phyloP scores from a whole-genome alignment of 2,329 filamentous ascomycete species.

The Fusarium nanum region DNA sequence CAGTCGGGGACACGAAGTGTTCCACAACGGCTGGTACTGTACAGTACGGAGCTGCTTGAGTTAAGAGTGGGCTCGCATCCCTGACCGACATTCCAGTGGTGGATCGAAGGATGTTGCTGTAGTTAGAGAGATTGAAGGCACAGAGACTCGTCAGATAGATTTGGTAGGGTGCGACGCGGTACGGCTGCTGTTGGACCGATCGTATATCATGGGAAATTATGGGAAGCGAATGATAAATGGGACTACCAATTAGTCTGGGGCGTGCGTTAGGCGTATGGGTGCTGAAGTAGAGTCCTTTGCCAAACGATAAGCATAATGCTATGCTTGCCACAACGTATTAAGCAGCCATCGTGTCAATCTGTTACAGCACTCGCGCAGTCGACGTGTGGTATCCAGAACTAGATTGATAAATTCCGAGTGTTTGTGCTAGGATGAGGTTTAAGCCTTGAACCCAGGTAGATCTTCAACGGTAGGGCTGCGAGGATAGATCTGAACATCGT shows the following conservation, averaged over 20 bases:
- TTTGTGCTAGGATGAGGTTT: slow-evolving; percentile 30
- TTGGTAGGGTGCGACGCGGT: slow-evolving; percentile 40
- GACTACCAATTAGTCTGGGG: slow-evolving; percentile 17
- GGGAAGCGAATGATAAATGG: slow-evolving; percentile 33
- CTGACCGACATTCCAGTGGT: slow-evolving; percentile 49
- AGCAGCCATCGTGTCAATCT: slow-evolving; percentile 14
- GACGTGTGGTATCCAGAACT: slow-evolving; percentile 16
- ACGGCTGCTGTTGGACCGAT: slow-evolving; percentile 41
- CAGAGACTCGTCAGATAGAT: slow-evolving; percentile 46
- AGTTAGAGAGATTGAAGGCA: slow-evolving; percentile 49
- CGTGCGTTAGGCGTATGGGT: slow-evolving; percentile 18
- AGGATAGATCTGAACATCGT: slow-evolving; percentile 39
- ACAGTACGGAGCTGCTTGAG: slow-evolving; percentile 6
- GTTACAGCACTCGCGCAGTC: slow-evolving; percentile 13
- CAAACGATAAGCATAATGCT: slow-evolving; percentile 5
- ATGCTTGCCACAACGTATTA: slow-evolving; percentile 9
- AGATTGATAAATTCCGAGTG: slow-evolving; percentile 22
- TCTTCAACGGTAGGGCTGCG: slow-evolving; percentile 44
- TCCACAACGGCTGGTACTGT: slow-evolving; percentile 37
- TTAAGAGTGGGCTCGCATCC: slow-evolving; percentile 45
- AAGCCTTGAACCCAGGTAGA: slow-evolving; percentile 25
- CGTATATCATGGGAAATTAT: slow-evolving; percentile 33
- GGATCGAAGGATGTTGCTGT: slow-evolving; percentile 49
- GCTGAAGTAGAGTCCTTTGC: slow-evolving; percentile 2
- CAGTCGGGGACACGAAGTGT: slow-evolving; percentile 32